Base-by-base conservation (phyloP, 2,329 filamentous ascomycete species). In the Penicillium brevicompactum region DNA sequence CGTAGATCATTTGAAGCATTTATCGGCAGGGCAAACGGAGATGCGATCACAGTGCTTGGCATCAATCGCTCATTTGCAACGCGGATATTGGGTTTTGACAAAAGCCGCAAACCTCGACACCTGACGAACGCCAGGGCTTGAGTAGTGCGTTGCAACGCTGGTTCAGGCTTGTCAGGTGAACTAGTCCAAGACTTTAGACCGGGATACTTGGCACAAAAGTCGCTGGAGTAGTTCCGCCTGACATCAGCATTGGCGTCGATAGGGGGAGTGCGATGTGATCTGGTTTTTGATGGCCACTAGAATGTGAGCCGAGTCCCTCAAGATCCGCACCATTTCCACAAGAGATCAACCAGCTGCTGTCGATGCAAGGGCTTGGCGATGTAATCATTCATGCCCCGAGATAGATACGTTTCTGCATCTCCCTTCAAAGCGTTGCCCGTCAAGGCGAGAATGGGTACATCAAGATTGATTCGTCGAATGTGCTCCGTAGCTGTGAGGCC, bases 341-440 rank as follows among this genome's bases (percentile, higher is more conserved):
- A 58, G 53, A 79, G 66, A 22, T 74, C 73, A 24, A 80, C 70
- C 42, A 84, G 60, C 7, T 76, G 70, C 47, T 77, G 76, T n/a
- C 78, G 75, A 60, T 82, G 77, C 10, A 84, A 76, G 0, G 82
- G 82, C 60, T 84, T 85, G 2, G 81, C 71, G 11, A 85, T 72
- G 57, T 84, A 84, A 41, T 80, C 82, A 41, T 80, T 78, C 81
- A 85, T 83, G 0, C 83, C 83, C 47, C 77, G 78, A 4, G 78
- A 76, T 27, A 82, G 70, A 57, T 83, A 85, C 9, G 71, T 74
- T 44, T 84, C 82, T 4, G 74, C 77, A 55, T 85, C 82, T 0
- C 80, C 82, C 47, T 82, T 81, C 16, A 85, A 70, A 0, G 83
- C 82, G 56, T 84, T 82, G 0, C 82, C 81, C 1, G 82, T 84